Conservation (phyloP, 2,329 filamentous ascomycete genomes). For the Didymella keratinophila region DNA sequence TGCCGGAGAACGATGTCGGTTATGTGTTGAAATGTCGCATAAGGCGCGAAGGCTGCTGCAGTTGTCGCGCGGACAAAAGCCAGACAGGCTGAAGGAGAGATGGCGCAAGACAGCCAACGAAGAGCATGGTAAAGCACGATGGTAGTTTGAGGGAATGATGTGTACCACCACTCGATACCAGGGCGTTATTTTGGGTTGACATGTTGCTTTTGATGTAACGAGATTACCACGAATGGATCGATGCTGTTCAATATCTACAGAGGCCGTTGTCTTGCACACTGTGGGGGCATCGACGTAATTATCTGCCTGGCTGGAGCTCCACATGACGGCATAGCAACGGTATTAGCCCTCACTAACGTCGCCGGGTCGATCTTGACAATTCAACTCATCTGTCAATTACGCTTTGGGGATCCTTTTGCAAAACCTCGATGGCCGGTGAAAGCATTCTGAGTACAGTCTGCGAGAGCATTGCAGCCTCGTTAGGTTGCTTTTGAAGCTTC, state of each 20-base stretch:
- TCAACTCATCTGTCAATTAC: neutral
- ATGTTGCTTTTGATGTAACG: slow-evolving; percentile 14
- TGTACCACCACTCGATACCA: slow-evolving; percentile 42
- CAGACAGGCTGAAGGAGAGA: neutral
- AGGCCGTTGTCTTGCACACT: slow-evolving; percentile 7
- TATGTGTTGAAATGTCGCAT: neutral
- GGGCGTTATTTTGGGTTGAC: slow-evolving; percentile 36
- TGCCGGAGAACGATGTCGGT: no score
- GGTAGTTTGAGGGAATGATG: slow-evolving; percentile 11
- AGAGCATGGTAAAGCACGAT: slow-evolving; percentile 2
- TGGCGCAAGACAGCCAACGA: neutral
- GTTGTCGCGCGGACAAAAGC: neutral
- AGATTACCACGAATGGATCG: slow-evolving; percentile 18
- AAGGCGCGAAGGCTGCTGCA: neutral
- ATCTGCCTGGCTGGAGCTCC: slow-evolving; percentile 18
- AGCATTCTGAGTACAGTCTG: neutral
- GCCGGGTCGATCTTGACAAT: neutral
- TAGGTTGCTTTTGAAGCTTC: neutral
- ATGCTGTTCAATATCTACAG: slow-evolving; percentile 9
- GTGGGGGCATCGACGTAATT: slow-evolving; percentile 26
- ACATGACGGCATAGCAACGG: slow-evolving; percentile 27
- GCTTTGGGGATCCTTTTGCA: neutral
- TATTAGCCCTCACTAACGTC: slow-evolving; percentile 6
- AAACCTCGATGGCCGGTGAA: neutral
- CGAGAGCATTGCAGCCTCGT: neutral